Conservation (phyloP, 2,329 filamentous ascomycete species). For the Sporothrix euskadiensis region DNA sequence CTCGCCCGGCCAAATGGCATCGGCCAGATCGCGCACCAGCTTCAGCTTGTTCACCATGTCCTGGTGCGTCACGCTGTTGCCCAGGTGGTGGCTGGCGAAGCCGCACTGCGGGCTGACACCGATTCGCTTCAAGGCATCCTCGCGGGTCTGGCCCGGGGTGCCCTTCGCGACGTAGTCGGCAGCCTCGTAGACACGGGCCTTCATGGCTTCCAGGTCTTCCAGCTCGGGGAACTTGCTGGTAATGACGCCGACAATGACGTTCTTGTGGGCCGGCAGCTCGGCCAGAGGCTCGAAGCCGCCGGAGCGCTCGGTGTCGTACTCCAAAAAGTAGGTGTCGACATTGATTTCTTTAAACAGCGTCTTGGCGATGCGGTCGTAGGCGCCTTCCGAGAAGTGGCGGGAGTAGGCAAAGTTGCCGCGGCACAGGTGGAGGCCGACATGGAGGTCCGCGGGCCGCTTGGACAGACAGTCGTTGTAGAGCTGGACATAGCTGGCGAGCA, state of each 20-base stretch:
- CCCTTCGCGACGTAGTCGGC: conserved; percentile 68
- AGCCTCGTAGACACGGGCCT: conserved; percentile 55
- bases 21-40: conserved; percentile 66
- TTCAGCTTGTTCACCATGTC: conserved; percentile 72
- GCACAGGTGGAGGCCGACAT: conserved; percentile 70
- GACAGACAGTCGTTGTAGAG: conserved; percentile 71
- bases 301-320: conserved; percentile 54
- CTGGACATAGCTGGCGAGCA: conserved; percentile 69
- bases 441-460: conserved; percentile 63
- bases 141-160: conserved; percentile 55
- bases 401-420: conserved; percentile 62
- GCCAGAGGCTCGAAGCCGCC: conserved; percentile 63
- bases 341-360: conserved; percentile 61
- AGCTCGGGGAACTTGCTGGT: conserved; percentile 34
- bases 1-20: conserved; percentile 59
- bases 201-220: conserved; percentile 54
- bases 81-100: conserved; percentile 68
- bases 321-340: conserved; percentile 56
- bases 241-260: conserved; percentile 62
- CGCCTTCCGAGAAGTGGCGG: conserved; percentile 64
- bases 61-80: conserved; percentile 64
- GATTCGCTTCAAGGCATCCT: conserved; percentile 64
- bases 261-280: conserved; percentile 60
- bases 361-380: conserved; percentile 62
- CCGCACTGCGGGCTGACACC: conserved; percentile 70